These are phyloP conservation scores for Blastocystis sp. DNA, from an alignment of 352 stramenopile species.

Conservation along the genomic window DNA sequence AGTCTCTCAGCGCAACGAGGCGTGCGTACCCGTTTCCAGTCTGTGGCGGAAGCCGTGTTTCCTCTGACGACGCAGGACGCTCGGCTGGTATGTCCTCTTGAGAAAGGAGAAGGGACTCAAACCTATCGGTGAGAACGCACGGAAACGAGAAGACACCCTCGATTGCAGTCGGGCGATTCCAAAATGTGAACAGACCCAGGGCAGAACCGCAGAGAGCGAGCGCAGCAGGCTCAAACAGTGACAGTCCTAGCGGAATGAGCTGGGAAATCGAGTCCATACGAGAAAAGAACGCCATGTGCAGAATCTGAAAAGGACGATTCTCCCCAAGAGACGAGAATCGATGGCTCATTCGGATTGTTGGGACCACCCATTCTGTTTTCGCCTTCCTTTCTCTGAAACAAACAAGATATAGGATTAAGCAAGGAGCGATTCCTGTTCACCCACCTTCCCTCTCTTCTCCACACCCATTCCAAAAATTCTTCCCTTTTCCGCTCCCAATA, in stretches of 20 bases:
- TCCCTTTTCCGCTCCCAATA: no score
- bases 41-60: constrained; percentile 63
- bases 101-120: constrained; percentile 61
- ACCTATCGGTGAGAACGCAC: neutral
- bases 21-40: constrained; percentile 29
- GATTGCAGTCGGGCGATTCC: neutral
- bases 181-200: constrained; percentile 5
- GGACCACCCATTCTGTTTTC: no score
- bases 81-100: constrained; percentile 58
- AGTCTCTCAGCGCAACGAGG: neutral
- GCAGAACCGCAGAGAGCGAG: constrained; percentile 26
- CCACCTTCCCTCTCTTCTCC: no score
- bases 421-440: no score
- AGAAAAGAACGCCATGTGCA: constrained; percentile 44
- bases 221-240: constrained; percentile 1
- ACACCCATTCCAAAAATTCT: no score
- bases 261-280: neutral
- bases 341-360: no score
- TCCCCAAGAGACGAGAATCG: no score
- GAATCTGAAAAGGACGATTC: neutral
- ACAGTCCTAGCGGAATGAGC: constrained; percentile 11
- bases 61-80: constrained; percentile 48
- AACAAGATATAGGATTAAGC: no score
- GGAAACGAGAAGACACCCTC: neutral
- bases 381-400: no score